Evolutionary conservation across 139 green algal species (phyloP).

Genomic region (Limnomonas spitsbergensis): DNA sequence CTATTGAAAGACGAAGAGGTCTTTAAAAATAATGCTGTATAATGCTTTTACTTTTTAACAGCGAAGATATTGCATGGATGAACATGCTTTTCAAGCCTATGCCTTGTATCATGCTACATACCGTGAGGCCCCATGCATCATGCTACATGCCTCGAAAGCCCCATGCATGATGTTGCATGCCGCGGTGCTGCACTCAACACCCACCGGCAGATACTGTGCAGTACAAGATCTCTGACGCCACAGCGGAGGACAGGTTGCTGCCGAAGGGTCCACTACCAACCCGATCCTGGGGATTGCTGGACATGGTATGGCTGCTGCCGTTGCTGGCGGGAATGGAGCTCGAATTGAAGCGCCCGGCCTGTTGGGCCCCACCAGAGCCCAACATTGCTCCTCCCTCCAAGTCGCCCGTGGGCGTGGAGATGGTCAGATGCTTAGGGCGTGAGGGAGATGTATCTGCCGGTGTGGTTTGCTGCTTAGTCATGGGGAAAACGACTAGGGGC

Average conservation of each 20-base stretch:
- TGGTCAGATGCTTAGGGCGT: too few relatives aligned
- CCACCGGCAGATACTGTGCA: slow-evolving; percentile 15
- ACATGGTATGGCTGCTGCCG: too few relatives aligned
- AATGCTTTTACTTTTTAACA: background rate
- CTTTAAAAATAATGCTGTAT: background rate
- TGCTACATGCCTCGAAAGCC: background rate
- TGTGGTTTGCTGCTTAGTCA: too few relatives aligned
- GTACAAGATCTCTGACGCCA: slow-evolving; percentile 6
- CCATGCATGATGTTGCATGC: background rate
- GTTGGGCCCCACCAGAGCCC: too few relatives aligned
- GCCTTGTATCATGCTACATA: background rate
- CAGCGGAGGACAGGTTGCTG: background rate
- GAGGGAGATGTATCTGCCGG: too few relatives aligned
- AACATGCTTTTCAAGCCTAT: background rate
- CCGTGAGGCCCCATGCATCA: background rate
- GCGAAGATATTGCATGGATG: background rate
- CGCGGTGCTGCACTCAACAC: background rate
- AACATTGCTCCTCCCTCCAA: too few relatives aligned
- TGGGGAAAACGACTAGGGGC: too few relatives aligned
- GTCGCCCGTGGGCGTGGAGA: too few relatives aligned
- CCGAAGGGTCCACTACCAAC: too few relatives aligned
- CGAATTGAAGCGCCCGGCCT: too few relatives aligned
- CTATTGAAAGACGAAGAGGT: background rate
- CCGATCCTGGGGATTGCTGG: too few relatives aligned
- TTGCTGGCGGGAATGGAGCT: too few relatives aligned